These are phyloP conservation scores for Aspergillus novoparasiticus DNA, from an alignment of 2,329 filamentous ascomycete genomes.

Conservation along the genomic window DNA sequence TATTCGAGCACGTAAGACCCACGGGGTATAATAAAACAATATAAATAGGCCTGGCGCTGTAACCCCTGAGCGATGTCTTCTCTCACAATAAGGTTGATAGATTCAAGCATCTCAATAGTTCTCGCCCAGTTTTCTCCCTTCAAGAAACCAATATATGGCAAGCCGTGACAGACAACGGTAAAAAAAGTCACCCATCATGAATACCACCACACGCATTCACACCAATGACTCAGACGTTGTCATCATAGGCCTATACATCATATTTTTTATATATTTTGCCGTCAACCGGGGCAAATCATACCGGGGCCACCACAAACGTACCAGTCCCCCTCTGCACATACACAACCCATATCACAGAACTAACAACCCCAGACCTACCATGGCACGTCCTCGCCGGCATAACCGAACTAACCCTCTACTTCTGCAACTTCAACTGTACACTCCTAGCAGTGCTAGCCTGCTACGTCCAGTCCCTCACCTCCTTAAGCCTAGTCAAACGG, in stretches of 20 bases:
- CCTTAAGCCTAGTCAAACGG: slow-evolving; percentile 1
- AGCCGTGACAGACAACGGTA: too few species aligned
- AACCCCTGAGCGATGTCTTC: too few species aligned
- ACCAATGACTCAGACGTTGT: not conserved
- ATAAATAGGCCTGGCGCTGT: too few species aligned
- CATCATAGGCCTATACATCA: not conserved
- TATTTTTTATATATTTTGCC: not conserved
- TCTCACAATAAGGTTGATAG: too few species aligned
- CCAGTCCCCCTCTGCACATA: not conserved
- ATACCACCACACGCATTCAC: not conserved
- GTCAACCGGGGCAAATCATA: not conserved
- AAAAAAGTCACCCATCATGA: not conserved
- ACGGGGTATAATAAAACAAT: too few species aligned
- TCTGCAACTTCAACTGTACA: not conserved
- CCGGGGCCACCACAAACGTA: not conserved
- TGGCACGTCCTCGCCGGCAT: not conserved
- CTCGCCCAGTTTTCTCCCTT: too few species aligned
- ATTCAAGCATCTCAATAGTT: too few species aligned
- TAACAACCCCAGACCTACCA: not conserved
- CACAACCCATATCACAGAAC: not conserved
- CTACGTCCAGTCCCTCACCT: slow-evolving; percentile 3
- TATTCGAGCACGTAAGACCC: too few species aligned
- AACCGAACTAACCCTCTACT: slow-evolving; percentile 6
- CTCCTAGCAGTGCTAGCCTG: slow-evolving; percentile 2
- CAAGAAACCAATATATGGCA: too few species aligned